Percentiles rank a stretch among this genome's conserved stretches.
Conservation (phyloP, 2,329 filamentous ascomycete species). For the Penicillium sp. region DNA sequence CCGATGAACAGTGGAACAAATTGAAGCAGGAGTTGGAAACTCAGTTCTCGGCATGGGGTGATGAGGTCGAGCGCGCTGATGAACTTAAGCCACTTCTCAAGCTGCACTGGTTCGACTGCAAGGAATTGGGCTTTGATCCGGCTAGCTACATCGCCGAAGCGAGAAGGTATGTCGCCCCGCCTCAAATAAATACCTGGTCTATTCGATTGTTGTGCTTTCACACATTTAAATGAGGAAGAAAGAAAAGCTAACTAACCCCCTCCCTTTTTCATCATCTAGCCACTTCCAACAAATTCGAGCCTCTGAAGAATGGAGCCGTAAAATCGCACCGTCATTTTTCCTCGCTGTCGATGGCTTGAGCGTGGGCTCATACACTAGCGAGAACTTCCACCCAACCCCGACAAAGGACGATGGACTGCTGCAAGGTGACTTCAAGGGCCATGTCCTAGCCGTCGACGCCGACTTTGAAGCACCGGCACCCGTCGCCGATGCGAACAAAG, state of each 20-base stretch:
- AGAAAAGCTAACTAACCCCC: background rate
- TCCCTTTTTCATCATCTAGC: conserved; percentile 8
- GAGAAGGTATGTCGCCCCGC: background rate
- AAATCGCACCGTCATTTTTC: conserved; percentile 6
- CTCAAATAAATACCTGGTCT: background rate
- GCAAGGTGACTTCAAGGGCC: conserved; percentile 15
- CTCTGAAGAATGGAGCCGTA: conserved; percentile 4
- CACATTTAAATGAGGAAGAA: background rate
- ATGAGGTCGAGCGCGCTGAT: conserved; percentile 15
- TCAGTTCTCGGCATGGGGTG: conserved; percentile 22
- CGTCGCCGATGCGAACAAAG: background rate
- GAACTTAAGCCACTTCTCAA: conserved; percentile 19
- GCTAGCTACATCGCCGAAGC: background rate
- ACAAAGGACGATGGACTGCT: conserved; percentile 6
- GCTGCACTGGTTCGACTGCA: conserved; percentile 25
- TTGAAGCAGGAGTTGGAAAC: conserved; percentile 17
- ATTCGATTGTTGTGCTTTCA: too few species aligned
- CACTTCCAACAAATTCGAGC: conserved; percentile 13
- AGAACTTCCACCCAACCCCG: background rate
- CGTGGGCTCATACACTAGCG: conserved; percentile 2
- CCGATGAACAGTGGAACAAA: conserved; percentile 17
- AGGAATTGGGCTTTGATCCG: conserved; percentile 17
- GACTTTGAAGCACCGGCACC: conserved; percentile 14
- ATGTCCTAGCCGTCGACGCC: conserved; percentile 25
- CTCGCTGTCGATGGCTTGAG: conserved; percentile 9